These are phyloP conservation scores for Plasmodium vivax DNA, from an alignment of 169 alveolate species.

Conservation along the genomic window DNA sequence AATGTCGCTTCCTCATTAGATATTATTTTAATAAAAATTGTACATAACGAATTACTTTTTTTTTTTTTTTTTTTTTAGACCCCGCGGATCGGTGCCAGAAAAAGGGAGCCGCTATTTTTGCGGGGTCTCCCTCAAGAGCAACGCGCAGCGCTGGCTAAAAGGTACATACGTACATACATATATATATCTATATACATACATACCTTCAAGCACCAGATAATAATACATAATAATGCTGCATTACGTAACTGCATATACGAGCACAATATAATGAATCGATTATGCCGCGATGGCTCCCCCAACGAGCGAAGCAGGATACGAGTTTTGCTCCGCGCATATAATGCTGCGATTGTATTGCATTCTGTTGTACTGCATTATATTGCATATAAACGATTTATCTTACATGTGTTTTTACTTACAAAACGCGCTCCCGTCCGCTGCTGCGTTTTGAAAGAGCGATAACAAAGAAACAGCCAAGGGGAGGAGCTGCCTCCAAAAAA, in stretches of 20 bases:
- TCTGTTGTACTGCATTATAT: not conserved
- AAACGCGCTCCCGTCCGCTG: not conserved
- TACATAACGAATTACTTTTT: not conserved
- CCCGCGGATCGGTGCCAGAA: not conserved
- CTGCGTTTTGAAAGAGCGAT: not conserved
- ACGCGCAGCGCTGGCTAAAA: not conserved
- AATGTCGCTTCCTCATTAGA: not conserved
- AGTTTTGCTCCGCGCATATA: not conserved
- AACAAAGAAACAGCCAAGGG: not conserved
- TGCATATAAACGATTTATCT: not conserved
- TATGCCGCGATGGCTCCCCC: not conserved
- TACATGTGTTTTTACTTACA: not conserved
- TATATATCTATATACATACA: no score
- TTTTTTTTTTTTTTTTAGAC: not conserved
- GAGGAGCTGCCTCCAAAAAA: not conserved
- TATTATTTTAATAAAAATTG: no score
- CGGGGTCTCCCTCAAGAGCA: not conserved
- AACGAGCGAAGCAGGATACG: not conserved
- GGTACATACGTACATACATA: not conserved
- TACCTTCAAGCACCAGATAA: not conserved
- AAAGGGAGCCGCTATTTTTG: not conserved
- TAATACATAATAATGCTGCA: not conserved
- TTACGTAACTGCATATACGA: not conserved
- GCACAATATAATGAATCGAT: not conserved
- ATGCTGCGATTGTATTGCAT: not conserved